Evolutionary conservation across 441 rosid genomes (phyloP).

Genomic region (Pelargonium fulgidum): DNA sequence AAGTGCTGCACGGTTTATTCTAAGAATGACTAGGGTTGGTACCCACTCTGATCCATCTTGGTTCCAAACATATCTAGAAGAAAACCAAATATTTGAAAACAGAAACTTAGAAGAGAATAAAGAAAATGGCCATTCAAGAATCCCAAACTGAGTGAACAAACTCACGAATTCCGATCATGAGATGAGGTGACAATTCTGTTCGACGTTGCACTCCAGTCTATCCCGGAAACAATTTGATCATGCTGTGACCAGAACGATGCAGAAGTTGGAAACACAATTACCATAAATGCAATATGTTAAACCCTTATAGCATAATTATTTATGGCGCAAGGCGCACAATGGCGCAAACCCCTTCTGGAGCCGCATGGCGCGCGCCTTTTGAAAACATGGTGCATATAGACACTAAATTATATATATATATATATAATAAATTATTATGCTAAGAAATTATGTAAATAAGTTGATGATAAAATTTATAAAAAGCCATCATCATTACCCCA

Average conservation of each 20-base stretch:
- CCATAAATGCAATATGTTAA: background rate
- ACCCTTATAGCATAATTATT: background rate
- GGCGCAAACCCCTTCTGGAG: too few species aligned
- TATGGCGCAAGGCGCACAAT: too few species aligned
- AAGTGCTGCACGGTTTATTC: constrained; percentile 94
- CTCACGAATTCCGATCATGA: constrained; percentile 97
- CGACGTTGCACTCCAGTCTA: constrained; percentile 87
- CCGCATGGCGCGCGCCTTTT: too few species aligned
- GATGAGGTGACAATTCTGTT: constrained; percentile 86
- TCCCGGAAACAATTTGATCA: constrained; percentile 91
- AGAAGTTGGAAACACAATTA: background rate
- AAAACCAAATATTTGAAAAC: constrained; percentile 17
- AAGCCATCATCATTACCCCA: too few species aligned
- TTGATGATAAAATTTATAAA: too few species aligned
- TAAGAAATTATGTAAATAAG: too few species aligned
- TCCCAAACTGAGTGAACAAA: constrained; percentile 21
- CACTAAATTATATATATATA: too few species aligned
- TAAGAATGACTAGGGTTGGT: constrained; percentile 88
- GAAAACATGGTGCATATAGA: too few species aligned
- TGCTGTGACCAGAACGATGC: constrained; percentile 44
- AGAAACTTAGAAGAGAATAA: constrained; percentile 13
- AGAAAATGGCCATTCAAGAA: background rate
- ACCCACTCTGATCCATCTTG: constrained; percentile 85
- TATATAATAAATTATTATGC: too few species aligned
- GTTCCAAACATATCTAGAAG: constrained; percentile 83